These are phyloP conservation scores for Trypanosoma mega DNA, from an alignment of 208 protist species.

Conservation along the genomic window DNA sequence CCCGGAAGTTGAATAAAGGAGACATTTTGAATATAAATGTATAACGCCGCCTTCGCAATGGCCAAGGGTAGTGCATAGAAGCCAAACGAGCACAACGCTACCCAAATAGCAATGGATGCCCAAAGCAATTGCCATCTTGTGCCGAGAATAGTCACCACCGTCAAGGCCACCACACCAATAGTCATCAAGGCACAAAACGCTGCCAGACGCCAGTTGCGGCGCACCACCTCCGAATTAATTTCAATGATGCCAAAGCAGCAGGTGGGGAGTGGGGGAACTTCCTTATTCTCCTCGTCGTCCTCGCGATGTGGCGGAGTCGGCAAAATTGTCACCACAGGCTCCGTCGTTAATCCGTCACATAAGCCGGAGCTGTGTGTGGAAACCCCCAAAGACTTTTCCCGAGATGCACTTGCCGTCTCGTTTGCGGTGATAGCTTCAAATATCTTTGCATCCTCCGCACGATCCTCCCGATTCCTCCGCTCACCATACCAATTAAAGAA, in stretches of 20 bases:
- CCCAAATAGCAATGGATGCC: constrained; percentile 34
- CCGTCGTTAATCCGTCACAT: constrained; percentile 8
- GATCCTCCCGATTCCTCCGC: constrained; percentile 27
- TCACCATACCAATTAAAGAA: constrained; percentile 47
- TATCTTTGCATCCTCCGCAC: constrained; percentile 15
- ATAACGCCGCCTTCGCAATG: constrained; percentile 70
- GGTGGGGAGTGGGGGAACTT: constrained; percentile 10
- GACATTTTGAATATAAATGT: constrained; percentile 52
- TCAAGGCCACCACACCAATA: constrained; percentile 42
- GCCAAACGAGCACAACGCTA: constrained; percentile 35
- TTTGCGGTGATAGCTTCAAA: neutral
- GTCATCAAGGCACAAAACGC: constrained; percentile 55
- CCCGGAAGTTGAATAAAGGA: constrained; percentile 22
- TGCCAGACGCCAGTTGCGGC: constrained; percentile 49
- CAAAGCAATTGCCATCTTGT: constrained; percentile 35
- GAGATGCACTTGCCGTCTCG: neutral
- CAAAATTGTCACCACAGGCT: too few relatives aligned
- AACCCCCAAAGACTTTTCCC: neutral
- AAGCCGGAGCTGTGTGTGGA: too few relatives aligned
- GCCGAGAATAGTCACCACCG: constrained; percentile 37
- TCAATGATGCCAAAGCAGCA: constrained; percentile 59
- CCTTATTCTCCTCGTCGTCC: neutral
- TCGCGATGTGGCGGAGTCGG: neutral
- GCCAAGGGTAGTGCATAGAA: constrained; percentile 70
- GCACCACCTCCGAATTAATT: constrained; percentile 53